Evolutionary conservation across 2,329 filamentous ascomycete genomes (phyloP), one percentile per base, ranked within the genome.

Genomic region (Aureobasidium uvarum): DNA sequence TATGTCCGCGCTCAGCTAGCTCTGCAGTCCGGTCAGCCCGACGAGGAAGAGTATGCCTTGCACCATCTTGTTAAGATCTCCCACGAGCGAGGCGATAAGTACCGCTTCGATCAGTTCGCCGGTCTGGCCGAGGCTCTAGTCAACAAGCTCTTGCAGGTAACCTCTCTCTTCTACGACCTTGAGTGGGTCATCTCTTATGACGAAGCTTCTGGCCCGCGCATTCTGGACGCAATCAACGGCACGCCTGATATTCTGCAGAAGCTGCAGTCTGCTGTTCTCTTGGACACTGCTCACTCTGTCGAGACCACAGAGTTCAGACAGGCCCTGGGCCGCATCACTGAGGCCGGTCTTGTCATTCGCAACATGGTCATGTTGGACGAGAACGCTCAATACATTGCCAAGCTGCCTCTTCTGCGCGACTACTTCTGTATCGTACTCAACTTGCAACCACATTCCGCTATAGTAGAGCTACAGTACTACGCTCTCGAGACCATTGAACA

Each of bases 321-420:
- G 68, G 81, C 84, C 48, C 81, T 98, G 67, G 85, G 90, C 14
- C 85, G 91, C 69, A 84, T 96, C 68, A 94, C 89, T 28, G 93
- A 98, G 76, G 92, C 95, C 2, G 88, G 89, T 23, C 81, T 98
- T 54, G 93, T 96, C 20, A 82, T 98, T 50, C 87, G 95, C 60
- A 99, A 99, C 75, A 97, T 99, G 92, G 89, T 93, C n/a, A 90
- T 96, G 77, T 81, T 97, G 23, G 86, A 88, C 25, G 92, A 96
- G 68, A 99, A 99, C 73, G 94, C 94, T 0, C 79, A 84, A 28
- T 95, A 92, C 74, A 84, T 96, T 71, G 85, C 91, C 5, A 86
- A 89, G 28, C 87, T 94, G 67, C 85, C 85, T 18, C 83, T 92
- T 1, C 80, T 96, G 45, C 89, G 89, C 73, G 93, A 97, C 71